Percentiles rank a stretch among this genome's conserved stretches.
Conservation (phyloP, 257 asterid species). For the Solanum verrucosum region DNA sequence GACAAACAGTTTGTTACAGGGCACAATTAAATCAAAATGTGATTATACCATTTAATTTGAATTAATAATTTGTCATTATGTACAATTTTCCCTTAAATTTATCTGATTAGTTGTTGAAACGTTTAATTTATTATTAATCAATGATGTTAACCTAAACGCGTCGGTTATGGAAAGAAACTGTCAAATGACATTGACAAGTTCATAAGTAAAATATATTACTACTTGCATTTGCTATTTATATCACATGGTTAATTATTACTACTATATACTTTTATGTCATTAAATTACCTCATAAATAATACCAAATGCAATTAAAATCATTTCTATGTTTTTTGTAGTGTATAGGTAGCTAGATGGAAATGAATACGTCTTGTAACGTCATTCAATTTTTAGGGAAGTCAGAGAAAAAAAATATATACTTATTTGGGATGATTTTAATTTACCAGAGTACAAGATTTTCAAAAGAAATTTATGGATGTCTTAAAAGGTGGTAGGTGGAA, state of each 20-base stretch:
- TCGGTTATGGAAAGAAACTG: not conserved
- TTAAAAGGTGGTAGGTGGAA: not conserved
- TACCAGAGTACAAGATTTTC: not conserved
- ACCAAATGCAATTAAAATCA: not conserved
- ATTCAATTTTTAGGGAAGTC: not conserved
- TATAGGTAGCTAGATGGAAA: not conserved
- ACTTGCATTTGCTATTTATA: not conserved
- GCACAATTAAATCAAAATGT: too few species aligned
- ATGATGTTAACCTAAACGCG: not conserved
- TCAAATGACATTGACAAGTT: not conserved
- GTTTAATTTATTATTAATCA: not conserved
- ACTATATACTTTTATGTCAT: not conserved
- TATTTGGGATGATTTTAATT: not conserved
- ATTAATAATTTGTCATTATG: too few species aligned
- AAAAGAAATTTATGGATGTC: not conserved
- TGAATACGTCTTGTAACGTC: not conserved
- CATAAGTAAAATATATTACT: not conserved
- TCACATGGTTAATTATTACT: not conserved
- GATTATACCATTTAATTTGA: too few species aligned
- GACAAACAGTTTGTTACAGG: too few species aligned
- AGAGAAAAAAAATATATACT: not conserved
- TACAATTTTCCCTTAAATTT: too few species aligned
- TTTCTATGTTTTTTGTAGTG: not conserved
- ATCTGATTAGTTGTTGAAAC: too few species aligned
- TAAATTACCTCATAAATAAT: not conserved